Evolutionary conservation across 495 filamentous ascomycete genomes (phyloP).

Genomic region (Trichoderma asperelloides): DNA sequence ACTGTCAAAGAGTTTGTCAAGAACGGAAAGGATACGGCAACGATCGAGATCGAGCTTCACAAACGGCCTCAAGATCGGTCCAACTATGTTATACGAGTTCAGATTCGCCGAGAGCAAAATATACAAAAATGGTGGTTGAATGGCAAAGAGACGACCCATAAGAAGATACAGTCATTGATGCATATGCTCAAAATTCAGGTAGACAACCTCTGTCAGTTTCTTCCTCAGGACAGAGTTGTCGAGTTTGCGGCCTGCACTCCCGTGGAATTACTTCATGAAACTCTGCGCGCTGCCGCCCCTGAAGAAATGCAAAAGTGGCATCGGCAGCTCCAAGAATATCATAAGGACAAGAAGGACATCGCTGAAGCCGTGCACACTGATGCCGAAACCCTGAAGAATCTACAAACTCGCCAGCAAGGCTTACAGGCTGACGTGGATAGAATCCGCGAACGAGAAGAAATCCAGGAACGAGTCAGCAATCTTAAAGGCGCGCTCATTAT

Average conservation of each 20-base stretch:
- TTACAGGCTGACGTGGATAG: slow-evolving; percentile 77
- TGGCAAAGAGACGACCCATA: slow-evolving; percentile 44
- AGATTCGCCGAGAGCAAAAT: slow-evolving; percentile 75
- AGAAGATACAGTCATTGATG: slow-evolving; percentile 54
- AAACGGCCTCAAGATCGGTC: slow-evolving; percentile 34
- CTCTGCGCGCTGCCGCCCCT: slow-evolving; percentile 76
- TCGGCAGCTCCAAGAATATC: slow-evolving; percentile 57
- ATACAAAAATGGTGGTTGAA: slow-evolving; percentile 65
- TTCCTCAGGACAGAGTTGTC: slow-evolving; percentile 92
- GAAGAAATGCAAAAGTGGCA: slow-evolving; percentile 75
- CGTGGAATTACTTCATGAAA: slow-evolving; percentile 76
- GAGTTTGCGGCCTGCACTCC: slow-evolving; percentile 84
- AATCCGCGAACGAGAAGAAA: slow-evolving; percentile 61
- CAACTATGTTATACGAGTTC: slow-evolving; percentile 67
- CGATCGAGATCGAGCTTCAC: slow-evolving; percentile 83
- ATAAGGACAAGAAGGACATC: slow-evolving; percentile 58
- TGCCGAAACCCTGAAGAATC: slow-evolving; percentile 50
- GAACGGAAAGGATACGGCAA: slow-evolving; percentile 67
- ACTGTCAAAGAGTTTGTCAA: slow-evolving; percentile 87
- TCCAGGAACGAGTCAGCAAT: slow-evolving; percentile 55
- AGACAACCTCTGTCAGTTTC: slow-evolving; percentile 95
- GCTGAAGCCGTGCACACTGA: slow-evolving; percentile 50
- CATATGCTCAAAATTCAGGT: slow-evolving; percentile 76
- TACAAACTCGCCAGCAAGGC: slow-evolving; percentile 66
- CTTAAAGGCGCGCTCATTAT: slow-evolving; percentile 59